Conservation (phyloP, 768 basidiomycete species). For the Rhizopogon salebrosus region DNA sequence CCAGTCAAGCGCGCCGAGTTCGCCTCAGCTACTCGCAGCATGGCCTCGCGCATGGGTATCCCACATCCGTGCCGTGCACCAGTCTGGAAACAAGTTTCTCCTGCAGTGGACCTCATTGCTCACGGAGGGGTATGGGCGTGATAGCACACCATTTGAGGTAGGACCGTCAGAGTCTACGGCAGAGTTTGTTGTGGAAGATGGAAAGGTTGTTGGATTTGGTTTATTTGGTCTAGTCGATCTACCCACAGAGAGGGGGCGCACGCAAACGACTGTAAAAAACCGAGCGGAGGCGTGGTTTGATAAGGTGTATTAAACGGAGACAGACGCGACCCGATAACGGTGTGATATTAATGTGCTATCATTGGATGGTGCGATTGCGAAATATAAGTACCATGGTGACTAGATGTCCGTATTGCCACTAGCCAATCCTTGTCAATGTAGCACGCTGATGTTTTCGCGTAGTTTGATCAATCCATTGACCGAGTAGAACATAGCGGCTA, state of each 20-base stretch:
- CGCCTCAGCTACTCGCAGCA: constrained; percentile 21
- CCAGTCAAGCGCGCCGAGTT: background rate
- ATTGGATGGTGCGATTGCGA: too few relatives aligned
- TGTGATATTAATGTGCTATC: too few relatives aligned
- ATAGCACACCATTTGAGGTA: constrained; percentile 28
- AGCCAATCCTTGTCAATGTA: too few relatives aligned
- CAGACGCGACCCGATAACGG: too few relatives aligned
- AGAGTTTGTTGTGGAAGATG: constrained; percentile 20
- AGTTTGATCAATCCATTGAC: too few relatives aligned
- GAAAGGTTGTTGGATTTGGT: constrained; percentile 27
- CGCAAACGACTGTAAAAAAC: constrained; percentile 14
- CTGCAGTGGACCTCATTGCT: constrained; percentile 23
- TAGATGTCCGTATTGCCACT: too few relatives aligned
- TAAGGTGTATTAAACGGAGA: too few relatives aligned
- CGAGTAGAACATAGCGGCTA: too few relatives aligned
- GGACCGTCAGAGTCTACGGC: constrained; percentile 4
- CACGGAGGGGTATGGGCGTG: constrained; percentile 33
- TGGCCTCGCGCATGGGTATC: constrained; percentile 32
- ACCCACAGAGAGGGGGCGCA: constrained; percentile 18
- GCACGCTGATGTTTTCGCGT: too few relatives aligned
- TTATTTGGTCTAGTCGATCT: constrained; percentile 11
- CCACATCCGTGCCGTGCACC: constrained; percentile 29
- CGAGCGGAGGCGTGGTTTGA: constrained; percentile 29
- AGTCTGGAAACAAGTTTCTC: constrained; percentile 15
- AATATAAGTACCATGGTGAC: too few relatives aligned